phyloP scores from a whole-genome alignment of 2,329 filamentous ascomycete species.

The Teratosphaeria destructans region DNA sequence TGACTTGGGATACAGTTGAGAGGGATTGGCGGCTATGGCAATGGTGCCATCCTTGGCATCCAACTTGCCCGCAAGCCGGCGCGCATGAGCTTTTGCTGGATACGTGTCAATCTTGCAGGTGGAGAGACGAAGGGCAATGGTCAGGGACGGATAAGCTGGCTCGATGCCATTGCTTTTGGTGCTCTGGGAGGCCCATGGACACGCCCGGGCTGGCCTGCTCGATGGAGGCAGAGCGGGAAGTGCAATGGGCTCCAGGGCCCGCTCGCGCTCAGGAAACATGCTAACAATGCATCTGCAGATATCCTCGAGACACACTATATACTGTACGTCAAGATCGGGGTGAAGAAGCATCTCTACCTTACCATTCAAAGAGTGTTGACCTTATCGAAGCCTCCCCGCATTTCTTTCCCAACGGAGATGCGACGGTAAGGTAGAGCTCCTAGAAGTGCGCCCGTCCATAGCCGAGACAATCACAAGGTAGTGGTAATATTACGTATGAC shows the following conservation, averaged over 20 bases:
- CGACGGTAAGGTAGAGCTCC: background rate
- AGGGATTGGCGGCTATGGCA: constrained; percentile 59
- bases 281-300: background rate
- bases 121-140: background rate
- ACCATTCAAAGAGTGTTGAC: background rate
- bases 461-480: background rate
- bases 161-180: background rate
- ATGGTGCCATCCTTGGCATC: constrained; percentile 57
- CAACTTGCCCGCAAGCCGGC: constrained; percentile 67
- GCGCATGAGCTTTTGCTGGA: constrained; percentile 79
- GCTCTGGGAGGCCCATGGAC: background rate
- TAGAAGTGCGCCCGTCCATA: background rate
- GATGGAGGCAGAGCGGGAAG: background rate
- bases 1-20: constrained; percentile 48
- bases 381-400: background rate
- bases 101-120: constrained; percentile 39
- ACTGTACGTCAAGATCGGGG: background rate
- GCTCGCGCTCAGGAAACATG: background rate
- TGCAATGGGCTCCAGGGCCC: background rate
- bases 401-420: background rate
- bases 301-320: no score
- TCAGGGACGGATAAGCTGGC: background rate
- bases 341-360: background rate
- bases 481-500: no score
- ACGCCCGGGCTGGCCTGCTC: background rate